phyloP scores from a whole-genome alignment of 148 eudicot species.

The Beta vulgaris region DNA sequence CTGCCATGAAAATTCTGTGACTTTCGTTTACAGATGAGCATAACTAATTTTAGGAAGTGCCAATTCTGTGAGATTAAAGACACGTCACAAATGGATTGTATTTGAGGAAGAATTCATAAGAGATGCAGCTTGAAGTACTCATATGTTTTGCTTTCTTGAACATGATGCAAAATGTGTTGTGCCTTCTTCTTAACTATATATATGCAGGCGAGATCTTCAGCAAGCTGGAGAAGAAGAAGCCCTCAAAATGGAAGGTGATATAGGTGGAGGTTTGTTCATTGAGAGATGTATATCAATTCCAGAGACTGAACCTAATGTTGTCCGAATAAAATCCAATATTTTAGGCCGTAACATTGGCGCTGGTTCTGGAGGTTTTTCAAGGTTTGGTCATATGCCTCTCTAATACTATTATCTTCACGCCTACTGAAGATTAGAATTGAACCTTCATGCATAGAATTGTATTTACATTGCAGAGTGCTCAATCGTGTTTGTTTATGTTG shows the following conservation, averaged over 20 bases:
- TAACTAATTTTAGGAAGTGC: neutral
- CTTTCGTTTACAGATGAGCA: no score
- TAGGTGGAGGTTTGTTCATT: conserved; percentile 81
- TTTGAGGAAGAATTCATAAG: conserved; percentile 3
- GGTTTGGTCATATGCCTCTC: conserved; percentile 40
- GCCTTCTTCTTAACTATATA: conserved; percentile 7
- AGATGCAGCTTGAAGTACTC: neutral
- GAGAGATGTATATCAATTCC: conserved; percentile 60
- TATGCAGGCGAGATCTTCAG: conserved; percentile 73
- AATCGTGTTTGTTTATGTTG: neutral
- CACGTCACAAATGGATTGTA: conserved; percentile 5
- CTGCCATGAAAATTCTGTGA: neutral
- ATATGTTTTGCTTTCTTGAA: neutral
- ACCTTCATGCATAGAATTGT: neutral
- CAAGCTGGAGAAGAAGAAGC: conserved; percentile 87
- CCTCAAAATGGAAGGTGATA: conserved; percentile 76
- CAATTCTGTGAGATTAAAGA: neutral
- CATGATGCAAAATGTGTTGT: neutral
- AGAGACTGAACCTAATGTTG: conserved; percentile 41
- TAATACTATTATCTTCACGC: neutral
- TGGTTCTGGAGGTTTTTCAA: conserved; percentile 98
- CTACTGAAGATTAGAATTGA: neutral
- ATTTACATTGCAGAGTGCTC: neutral
- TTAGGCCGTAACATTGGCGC: conserved; percentile 89
- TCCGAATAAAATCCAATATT: conserved; percentile 68